Evolutionary conservation across 805 yeast genomes (phyloP).

Genomic region (Metschnikowia koreensis): DNA sequence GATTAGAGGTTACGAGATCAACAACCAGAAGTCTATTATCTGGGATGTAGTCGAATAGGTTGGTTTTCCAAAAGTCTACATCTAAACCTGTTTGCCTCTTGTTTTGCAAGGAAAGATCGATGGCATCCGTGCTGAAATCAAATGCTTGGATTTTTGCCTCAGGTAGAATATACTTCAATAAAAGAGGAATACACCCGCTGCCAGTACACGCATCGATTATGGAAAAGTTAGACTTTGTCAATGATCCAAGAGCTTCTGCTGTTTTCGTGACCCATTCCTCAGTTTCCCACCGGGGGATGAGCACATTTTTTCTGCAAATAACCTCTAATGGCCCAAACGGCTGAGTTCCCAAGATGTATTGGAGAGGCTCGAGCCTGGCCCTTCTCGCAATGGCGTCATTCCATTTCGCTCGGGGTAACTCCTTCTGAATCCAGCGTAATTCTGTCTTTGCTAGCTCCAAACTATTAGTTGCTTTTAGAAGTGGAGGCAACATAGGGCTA

Average conservation of each 20-base stretch:
- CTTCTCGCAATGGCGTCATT: conserved; percentile 53
- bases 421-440: conserved; percentile 60
- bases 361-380: conserved; percentile 63
- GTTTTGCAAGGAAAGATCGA: conserved; percentile 51
- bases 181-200: conserved; percentile 73
- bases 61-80: conserved; percentile 5
- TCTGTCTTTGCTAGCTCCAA: conserved; percentile 52
- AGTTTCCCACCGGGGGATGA: conserved; percentile 94
- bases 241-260: conserved; percentile 12
- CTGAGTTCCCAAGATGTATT: conserved; percentile 79
- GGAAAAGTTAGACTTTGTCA: neutral
- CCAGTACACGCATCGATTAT: conserved; percentile 22
- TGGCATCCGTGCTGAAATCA: conserved; percentile 57
- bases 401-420: conserved; percentile 51
- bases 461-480: conserved; percentile 30
- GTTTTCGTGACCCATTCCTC: conserved; percentile 78
- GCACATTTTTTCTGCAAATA: conserved; percentile 57
- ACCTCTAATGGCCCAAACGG: conserved; percentile 78
- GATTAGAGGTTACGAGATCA: conserved; percentile 76
- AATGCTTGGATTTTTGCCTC: conserved; percentile 39
- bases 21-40: conserved; percentile 13
- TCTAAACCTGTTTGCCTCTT: conserved; percentile 14
- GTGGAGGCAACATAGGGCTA: conserved; percentile 31
- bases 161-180: conserved; percentile 33
- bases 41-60: conserved; percentile 8